phyloP scores from a whole-genome alignment of 306 rosid species.

The Rosa lucieae region DNA sequence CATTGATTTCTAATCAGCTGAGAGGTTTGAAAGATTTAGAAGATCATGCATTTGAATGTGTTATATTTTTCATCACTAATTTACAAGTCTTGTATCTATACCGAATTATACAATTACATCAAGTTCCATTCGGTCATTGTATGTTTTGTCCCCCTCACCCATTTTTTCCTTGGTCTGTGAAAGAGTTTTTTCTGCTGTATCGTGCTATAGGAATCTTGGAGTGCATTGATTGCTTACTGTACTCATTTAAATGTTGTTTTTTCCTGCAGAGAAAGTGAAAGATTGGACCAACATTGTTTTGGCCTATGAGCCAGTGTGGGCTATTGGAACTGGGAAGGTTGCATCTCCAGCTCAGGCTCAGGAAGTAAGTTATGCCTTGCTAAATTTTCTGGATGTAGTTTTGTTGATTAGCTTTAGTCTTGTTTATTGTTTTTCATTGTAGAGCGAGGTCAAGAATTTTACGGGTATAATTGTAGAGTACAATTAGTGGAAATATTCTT shows the following conservation, averaged over 20 bases:
- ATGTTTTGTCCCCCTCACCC: not conserved
- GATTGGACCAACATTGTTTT: slow-evolving; percentile 70
- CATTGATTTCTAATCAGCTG: not conserved
- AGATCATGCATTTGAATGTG: not conserved
- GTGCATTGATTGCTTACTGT: not conserved
- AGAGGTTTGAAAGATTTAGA: not conserved
- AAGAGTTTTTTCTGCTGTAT: not conserved
- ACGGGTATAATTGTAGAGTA: too few species aligned
- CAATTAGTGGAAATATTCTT: not conserved
- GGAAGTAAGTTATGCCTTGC: slow-evolving; percentile 36
- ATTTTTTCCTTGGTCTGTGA: not conserved
- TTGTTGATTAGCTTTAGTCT: not conserved
- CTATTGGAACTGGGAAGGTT: slow-evolving; percentile 91
- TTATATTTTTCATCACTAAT: not conserved
- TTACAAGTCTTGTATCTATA: not conserved
- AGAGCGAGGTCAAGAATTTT: not conserved
- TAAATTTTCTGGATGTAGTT: not conserved
- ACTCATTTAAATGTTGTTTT: slow-evolving; percentile 12
- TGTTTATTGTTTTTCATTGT: not conserved
- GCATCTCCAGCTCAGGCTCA: slow-evolving; percentile 67
- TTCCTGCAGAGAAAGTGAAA: slow-evolving; percentile 37
- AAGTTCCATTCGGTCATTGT: not conserved
- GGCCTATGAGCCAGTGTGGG: slow-evolving; percentile 95
- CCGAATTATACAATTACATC: not conserved
- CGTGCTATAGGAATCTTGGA: not conserved